phyloP scores from a whole-genome alignment of 257 asterid species.

The Cynanchum wilfordii region DNA sequence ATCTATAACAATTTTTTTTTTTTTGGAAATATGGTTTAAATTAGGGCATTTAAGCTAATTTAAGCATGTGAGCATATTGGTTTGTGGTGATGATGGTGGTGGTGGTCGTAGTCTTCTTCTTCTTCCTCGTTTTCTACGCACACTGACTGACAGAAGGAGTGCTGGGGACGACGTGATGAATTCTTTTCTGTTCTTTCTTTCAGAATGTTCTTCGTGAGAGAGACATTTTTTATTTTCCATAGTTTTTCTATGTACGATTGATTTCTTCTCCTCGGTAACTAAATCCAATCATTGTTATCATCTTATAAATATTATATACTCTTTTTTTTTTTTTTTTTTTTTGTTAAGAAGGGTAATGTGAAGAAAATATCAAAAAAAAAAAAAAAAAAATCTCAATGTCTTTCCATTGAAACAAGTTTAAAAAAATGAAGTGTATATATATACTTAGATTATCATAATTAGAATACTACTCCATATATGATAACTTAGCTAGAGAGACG shows the following conservation, averaged over 20 bases:
- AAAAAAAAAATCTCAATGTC: no score
- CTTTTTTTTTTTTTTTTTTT: no score
- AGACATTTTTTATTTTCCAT: background rate
- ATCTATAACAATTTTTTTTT: background rate
- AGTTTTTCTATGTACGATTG: background rate
- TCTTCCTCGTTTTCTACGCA: constrained; percentile 14
- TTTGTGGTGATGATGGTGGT: background rate
- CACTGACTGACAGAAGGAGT: background rate
- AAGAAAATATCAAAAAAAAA: no score
- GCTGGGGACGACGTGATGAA: background rate
- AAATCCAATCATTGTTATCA: background rate
- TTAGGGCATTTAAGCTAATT: constrained; percentile 9
- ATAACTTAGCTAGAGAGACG: no score
- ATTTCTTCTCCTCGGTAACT: background rate
- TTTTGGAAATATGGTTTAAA: background rate
- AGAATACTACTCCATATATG: no score
- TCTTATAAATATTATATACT: background rate
- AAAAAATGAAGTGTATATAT: no score
- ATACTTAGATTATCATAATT: no score
- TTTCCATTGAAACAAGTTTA: no score
- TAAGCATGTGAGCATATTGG: constrained; percentile 20
- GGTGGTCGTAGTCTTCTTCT: background rate
- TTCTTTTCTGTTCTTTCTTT: background rate
- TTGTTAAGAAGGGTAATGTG: no score
- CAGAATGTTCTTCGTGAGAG: constrained; percentile 8